phyloP scores from a whole-genome alignment of 225 moss, liverwort and hornwort genomes.

The Polytrichum commune region DNA sequence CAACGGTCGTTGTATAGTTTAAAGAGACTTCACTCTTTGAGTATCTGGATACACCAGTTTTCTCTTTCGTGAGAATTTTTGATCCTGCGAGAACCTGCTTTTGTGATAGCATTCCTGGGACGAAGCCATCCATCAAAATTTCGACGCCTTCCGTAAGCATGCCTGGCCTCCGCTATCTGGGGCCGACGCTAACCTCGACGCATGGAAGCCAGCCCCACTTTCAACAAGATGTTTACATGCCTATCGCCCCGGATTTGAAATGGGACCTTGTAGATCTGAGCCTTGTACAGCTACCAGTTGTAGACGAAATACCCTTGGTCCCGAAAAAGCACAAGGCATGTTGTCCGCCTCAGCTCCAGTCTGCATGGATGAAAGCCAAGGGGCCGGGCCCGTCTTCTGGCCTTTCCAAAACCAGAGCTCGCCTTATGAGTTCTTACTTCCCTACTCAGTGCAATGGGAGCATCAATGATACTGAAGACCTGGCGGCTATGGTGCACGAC shows the following conservation, averaged over 20 bases:
- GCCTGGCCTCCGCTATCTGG: constrained; percentile 44
- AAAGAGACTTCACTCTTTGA: background rate
- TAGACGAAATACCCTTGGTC: constrained; percentile 23
- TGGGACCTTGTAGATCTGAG: constrained; percentile 42
- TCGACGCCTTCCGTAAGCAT: constrained; percentile 48
- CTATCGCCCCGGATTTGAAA: constrained; percentile 11
- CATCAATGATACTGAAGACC: constrained; percentile 59
- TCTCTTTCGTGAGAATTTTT: too few species aligned
- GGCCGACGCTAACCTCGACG: constrained; percentile 21
- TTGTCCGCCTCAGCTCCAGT: constrained; percentile 26
- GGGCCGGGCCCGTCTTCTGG: background rate
- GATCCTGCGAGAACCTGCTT: background rate
- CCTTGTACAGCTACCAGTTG: constrained; percentile 24
- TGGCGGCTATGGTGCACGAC: constrained; percentile 70
- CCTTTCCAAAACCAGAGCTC: background rate
- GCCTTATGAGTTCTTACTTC: constrained; percentile 10
- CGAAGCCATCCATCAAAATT: constrained; percentile 26
- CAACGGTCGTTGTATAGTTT: background rate
- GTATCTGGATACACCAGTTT: constrained; percentile 8
- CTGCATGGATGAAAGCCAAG: constrained; percentile 32
- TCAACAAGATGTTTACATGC: constrained; percentile 15
- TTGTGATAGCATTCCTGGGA: constrained; percentile 3
- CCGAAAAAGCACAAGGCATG: constrained; percentile 30
- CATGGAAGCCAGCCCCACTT: constrained; percentile 20
- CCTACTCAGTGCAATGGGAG: constrained; percentile 21